Evolutionary conservation across 139 green algal species (phyloP).

Genomic region (Chlorella sp.): DNA sequence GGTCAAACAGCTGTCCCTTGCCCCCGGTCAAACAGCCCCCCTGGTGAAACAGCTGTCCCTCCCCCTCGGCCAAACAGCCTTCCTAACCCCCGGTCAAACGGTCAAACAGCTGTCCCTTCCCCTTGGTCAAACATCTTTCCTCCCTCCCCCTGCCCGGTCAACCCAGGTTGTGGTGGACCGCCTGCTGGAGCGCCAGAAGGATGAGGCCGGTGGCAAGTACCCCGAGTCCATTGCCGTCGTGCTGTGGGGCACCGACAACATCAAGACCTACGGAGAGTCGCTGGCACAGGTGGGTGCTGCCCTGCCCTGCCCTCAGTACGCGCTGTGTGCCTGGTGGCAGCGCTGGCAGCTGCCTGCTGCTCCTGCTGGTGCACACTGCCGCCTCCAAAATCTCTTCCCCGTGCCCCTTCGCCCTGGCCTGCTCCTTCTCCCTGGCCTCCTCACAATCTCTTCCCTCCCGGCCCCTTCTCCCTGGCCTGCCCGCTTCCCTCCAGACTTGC

Average conservation of each 20-base stretch:
- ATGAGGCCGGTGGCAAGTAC: conserved; percentile 92
- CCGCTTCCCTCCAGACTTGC: too few relatives aligned
- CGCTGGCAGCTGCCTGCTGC: too few relatives aligned
- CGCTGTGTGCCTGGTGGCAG: too few relatives aligned
- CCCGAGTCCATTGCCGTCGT: conserved; percentile 98
- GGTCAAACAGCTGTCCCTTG: too few relatives aligned
- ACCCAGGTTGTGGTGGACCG: conserved; percentile 87
- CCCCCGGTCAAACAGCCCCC: too few relatives aligned
- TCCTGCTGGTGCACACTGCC: too few relatives aligned
- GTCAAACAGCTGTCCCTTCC: too few relatives aligned
- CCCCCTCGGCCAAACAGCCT: too few relatives aligned
- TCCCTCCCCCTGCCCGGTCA: not conserved
- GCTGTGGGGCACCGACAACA: conserved; percentile 99
- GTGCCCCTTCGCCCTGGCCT: not conserved
- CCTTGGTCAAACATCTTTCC: not conserved
- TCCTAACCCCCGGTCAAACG: too few relatives aligned
- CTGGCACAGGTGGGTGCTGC: conserved; percentile 82
- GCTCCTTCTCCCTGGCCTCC: not conserved
- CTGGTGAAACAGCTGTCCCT: too few relatives aligned
- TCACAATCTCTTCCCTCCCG: not conserved
- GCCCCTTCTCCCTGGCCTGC: not conserved
- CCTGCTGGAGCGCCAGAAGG: conserved; percentile 91
- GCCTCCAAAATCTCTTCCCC: too few relatives aligned
- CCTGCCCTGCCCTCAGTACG: too few relatives aligned
- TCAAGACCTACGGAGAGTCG: conserved; percentile 99